Conservation (phyloP, 2,329 filamentous ascomycete genomes). For the Fusarium luffae region DNA sequence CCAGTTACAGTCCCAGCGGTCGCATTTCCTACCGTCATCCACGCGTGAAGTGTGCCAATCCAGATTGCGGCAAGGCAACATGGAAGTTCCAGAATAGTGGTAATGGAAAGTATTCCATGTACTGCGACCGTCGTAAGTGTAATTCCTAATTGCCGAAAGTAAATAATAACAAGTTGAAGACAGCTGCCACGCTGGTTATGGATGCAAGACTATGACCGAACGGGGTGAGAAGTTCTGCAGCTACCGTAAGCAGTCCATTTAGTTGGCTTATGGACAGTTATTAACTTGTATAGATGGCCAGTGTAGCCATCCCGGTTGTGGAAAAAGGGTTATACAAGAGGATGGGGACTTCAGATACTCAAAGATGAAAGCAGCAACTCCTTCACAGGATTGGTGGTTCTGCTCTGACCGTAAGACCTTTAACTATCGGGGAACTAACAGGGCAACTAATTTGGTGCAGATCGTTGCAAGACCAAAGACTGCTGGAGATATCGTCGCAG, state of each 20-base stretch:
- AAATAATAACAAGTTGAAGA: neutral
- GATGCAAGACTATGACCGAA: neutral
- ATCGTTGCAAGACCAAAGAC: conserved; percentile 5
- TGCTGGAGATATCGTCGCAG: conserved; percentile 14
- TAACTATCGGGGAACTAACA: accelerated
- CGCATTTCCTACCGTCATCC: neutral
- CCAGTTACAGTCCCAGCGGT: neutral
- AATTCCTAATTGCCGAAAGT: accelerated
- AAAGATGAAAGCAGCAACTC: neutral
- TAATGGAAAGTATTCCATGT: neutral
- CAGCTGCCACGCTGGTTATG: neutral
- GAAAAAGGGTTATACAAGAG: neutral
- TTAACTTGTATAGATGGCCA: conserved; percentile 2
- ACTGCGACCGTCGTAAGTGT: conserved; percentile 2
- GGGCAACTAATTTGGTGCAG: neutral
- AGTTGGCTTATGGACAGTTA: accelerated
- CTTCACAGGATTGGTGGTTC: conserved; percentile 1
- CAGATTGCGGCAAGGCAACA: neutral
- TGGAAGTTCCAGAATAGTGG: neutral
- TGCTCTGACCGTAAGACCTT: conserved; percentile 16
- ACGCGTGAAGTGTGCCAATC: neutral
- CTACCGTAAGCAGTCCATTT: neutral
- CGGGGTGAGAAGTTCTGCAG: neutral
- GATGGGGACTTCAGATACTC: neutral
- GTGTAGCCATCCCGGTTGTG: conserved; percentile 4